Evolutionary conservation across 2,329 filamentous ascomycete species (phyloP), one percentile per base, ranked within the genome.

Genomic region (Periconia sp.): DNA sequence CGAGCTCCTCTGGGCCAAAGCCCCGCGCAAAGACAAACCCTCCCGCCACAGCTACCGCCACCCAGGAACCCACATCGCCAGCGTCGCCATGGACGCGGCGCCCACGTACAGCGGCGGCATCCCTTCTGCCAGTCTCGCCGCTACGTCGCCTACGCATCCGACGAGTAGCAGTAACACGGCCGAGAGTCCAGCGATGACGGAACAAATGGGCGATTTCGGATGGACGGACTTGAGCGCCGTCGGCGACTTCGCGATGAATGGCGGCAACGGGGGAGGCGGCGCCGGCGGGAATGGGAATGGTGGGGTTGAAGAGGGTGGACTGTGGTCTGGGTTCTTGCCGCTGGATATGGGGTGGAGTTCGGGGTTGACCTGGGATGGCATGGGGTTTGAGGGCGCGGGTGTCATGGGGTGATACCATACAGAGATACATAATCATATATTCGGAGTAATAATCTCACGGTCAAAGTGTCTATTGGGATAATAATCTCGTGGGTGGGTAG

Each of bases 171-270:
- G 66, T 3, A 27, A 27, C 23, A 73, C 72, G 14, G 73, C 64
- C 8, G 69, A 74, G 44, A 75, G 73, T 43, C 76, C 77, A 0
- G 74, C 74, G 23, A 62, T 77, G 13, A 77, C 76, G 6, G 77
- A 79, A 56, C 70, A 71, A 41, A 77, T 79, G 74, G 77, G 77
- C 8, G 77, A 79, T 54, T 80, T 80, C 59, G 76, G 74, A 27
- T 80, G 77, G 77, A 79, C 77, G 2, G 77, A 80, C 63, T 62
- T 80, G 2, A 66, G 73, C 54, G 77, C 77, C 14, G 77, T 80
- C 14, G 77, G 77, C 6, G 76, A 79, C 33, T 79, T 79, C 54
- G 78, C 76, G 0, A 73, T 79, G 48, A 76, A 77, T 61, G 77
- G 76, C 0, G 68, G 43, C 3, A 31, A 71, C 58, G 40, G 57